Evolutionary conservation across 1,284 basidiomycete species (phyloP), one percentile per base, ranked within the genome.

Genomic region (Trametes pubescens): DNA sequence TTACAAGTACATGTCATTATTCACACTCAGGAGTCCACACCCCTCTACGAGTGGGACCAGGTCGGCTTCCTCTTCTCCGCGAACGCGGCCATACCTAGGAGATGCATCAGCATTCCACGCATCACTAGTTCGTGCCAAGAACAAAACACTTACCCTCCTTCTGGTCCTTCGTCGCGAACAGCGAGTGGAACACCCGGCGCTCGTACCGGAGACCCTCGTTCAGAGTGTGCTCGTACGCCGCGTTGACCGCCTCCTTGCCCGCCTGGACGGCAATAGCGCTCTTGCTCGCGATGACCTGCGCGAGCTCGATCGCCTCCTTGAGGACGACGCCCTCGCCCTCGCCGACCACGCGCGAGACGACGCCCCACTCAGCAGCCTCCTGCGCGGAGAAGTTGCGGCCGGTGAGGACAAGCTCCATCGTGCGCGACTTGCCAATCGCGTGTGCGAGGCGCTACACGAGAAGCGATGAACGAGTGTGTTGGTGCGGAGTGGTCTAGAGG

Each of bases 101-200:
- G 65, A 48, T 34, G 51, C 10, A 24, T 52, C 48, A 16, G 2
- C 2, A n/a, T 16, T 8, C 16, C 38, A 59, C 47, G 13, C 14
- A 43, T 26, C 57, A 51, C 32, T 49, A 34, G 49, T 35, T 14
- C 61, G 13, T 34, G 7, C 43, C 40, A 29, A 47, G 10, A 37
- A 66, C 48, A 37, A 38, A 21, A 40, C 7, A 77, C 88, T 69
- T 70, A 91, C 94, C 94, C 81, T 99, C 96, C 84, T 99, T 99
- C 82, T 99, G 97, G 77, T 99, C 97, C 66, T 92, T 87, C 47
- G 97, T 99, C 18, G 95, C 95, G 72, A 99, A 99, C 67, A 97
- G 79, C 57, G 89, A 85, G 73, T 99, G 94, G 92, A 99, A 99
- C 56, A 97, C 80, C 69, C 95, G 84, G 66, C 95, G 85, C 80